Evolutionary conservation across 306 rosid genomes (phyloP), one percentile per base, ranked within the genome.

Genomic region (Sicyos baderoa): DNA sequence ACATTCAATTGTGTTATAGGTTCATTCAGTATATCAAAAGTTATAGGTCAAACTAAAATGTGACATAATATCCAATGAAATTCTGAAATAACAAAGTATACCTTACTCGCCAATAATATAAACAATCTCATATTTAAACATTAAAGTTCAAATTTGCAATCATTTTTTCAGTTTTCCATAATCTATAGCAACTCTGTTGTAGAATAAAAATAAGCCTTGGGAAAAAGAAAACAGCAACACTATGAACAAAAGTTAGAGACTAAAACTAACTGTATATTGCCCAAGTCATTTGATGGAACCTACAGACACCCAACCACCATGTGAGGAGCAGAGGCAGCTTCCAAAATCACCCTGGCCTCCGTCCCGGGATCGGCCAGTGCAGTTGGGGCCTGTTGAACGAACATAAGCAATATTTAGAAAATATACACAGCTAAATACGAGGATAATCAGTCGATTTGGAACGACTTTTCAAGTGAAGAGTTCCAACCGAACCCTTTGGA

Each of bases 321-420:
- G 27, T 81, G 76, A 69, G 35, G 76, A 69, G 35, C 57, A 15
- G 67, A 78, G n/a, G 84, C 84, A 55, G 84, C 87, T 56, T 85
- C 86, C 76, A 93, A 77, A 76, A 89, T 68, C 76, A 77, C 79
- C 77, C 79, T 77, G 58, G 98, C 94, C 69, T 86, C 94, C 23
- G 95, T 82, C 77, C 23, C 71, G 0, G 60, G 85, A 10, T 91
- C 96, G n/a, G 93, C 88, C 48, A 88, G 76, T 58, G 88, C 93
- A 25, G 80, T 75, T 0, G 97, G 91, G 76, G 79, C 75, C 96
- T 91, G 85, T 76, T 35, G 2, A 29, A 35, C 7, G 40, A 1
- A 61, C 23, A 35, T 42, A 72, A 59, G 23, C 66, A 16, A 44
- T 5, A 11, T 25, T 77, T 49, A 78, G 72, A 64, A 65, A 40